Conservation (phyloP, 768 basidiomycete genomes). For the Serendipita vermifera region DNA sequence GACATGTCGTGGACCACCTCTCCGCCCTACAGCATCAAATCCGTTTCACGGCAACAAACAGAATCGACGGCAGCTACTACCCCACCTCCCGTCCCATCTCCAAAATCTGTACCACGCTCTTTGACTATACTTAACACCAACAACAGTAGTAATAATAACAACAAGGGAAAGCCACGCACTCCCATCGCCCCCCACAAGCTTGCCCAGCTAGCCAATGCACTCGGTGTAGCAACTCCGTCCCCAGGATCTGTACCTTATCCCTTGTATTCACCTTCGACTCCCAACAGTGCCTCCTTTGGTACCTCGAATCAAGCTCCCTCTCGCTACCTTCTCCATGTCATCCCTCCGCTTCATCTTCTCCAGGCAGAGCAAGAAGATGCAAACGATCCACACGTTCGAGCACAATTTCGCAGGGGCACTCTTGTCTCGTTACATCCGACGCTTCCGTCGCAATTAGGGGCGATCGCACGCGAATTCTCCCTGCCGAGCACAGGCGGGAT, state of each 20-base stretch:
- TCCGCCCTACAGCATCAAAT: slow-evolving; percentile 1
- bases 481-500: slow-evolving; percentile 77
- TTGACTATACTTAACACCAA: background rate
- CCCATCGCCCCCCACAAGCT: slow-evolving; percentile 66
- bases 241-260: slow-evolving; percentile 28
- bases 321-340: slow-evolving; percentile 67
- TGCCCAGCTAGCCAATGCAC: slow-evolving; percentile 73
- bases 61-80: background rate
- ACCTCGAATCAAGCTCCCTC: slow-evolving; percentile 36
- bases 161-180: slow-evolving; percentile 46
- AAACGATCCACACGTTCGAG: slow-evolving; percentile 29
- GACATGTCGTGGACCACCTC: slow-evolving; percentile 9
- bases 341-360: slow-evolving; percentile 62
- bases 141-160: too few relatives aligned
- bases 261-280: slow-evolving; percentile 35
- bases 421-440: slow-evolving; percentile 76
- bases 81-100: slow-evolving; percentile 6
- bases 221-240: slow-evolving; percentile 64
- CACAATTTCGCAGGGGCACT: slow-evolving; percentile 70
- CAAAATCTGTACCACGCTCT: background rate
- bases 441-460: slow-evolving; percentile 65
- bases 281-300: slow-evolving; percentile 31
- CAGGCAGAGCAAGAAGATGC: slow-evolving; percentile 39
- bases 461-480: slow-evolving; percentile 89
- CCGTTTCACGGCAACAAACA: slow-evolving; percentile 5